Base-by-base conservation (phyloP, 2,329 filamentous ascomycete genomes). In the Fusarium luffae region DNA sequence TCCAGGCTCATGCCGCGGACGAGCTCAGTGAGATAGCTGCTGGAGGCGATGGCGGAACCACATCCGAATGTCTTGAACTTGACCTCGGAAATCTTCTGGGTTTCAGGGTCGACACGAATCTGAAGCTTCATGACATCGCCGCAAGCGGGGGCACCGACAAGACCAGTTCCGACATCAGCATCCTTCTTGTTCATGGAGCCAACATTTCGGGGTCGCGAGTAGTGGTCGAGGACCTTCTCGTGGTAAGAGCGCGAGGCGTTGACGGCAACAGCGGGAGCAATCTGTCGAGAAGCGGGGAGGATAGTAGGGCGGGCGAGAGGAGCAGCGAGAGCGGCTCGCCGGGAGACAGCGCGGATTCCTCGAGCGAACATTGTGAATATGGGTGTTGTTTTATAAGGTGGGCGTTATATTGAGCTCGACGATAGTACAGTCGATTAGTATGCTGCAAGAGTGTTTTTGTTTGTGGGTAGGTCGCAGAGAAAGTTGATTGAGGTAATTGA, bases 11-110 rank as follows among this genome's bases (percentile, higher is more conserved):
- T 99, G 66, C 96, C 96, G 70, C 93, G 89, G 69, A 99, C 94
- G 64, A 99, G 85, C 82, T 97, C 94, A 2, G 96, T 99, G 76
- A 99, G 83, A 80, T 99, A 99, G 78, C 92, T 96, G 63, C 92
- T 97, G 70, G 92, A 95, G 44, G 96, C 96, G 81, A 99, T 99
- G 71, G 96, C 96, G 30, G 91, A 94, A 58, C 94, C 94, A 80
- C 94, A 98, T 54, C 94, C 94, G 78, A 98, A 98, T 0, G 94
- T 98, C 90, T 98, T 98, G 89, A 98, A 98, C 83, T 97, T 96
- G 79, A 97, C 94, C 75, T 98, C 95, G 75, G 90, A 90, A 79
- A 98, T 98, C 74, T 90, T 95, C 80, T 96, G 93, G 76, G 90
- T 93, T 75, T 91, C 86, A 70, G 93, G 92, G 82, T 98, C 94